Base-by-base conservation (phyloP, 257 asterid species). In the Ballota nigra region DNA sequence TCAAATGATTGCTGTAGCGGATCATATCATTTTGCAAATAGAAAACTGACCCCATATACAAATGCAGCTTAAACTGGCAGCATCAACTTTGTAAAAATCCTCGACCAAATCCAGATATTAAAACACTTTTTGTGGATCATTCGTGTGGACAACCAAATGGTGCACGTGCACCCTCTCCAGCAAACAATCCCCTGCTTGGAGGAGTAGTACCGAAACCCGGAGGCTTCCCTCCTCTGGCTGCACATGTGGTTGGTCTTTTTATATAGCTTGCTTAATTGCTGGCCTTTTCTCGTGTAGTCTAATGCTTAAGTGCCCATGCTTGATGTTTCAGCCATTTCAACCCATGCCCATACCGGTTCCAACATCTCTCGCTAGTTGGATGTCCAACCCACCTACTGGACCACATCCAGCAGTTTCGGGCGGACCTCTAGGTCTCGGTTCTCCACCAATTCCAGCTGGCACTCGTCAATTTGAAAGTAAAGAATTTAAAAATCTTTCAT, bases 21-120 rank as follows among this genome's bases (percentile, higher is more conserved):
- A n/a, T n/a, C n/a, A n/a, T n/a, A 63, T 13, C 41, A 29, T 38
- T 58, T 68, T 45, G 69, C 63, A 15, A 26, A 52, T 31, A 15
- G 47, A 28, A 64, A 66, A 69, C 68, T 78, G 23, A 82, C 55
- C 20, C 11, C 5, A 31, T 60, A 47, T 67, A 70, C 57, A 16
- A 63, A 20, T 85, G 82, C 98, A 94, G 99, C 84, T 85, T 94
- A 80, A 94, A 94, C 73, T 94, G 99, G 99, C 99, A 94, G 92
- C 98, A 94, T 80, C 98, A 94, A 61, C 97, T 89, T 65, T 94
- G 99, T 78, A 94, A 91, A 75, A 89, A 81, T 73, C 99, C 99
- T 18, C 87, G 96, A 88, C 89, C 99, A 29, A 94, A 94, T 75
- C 99, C 99, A 18, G 99, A 94, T 74, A 94, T 94, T 56, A 94